Evolutionary conservation across 495 filamentous ascomycete genomes (phyloP), one percentile per base, ranked within the genome.

Genomic region (Penicillium macrosclerotiorum): DNA sequence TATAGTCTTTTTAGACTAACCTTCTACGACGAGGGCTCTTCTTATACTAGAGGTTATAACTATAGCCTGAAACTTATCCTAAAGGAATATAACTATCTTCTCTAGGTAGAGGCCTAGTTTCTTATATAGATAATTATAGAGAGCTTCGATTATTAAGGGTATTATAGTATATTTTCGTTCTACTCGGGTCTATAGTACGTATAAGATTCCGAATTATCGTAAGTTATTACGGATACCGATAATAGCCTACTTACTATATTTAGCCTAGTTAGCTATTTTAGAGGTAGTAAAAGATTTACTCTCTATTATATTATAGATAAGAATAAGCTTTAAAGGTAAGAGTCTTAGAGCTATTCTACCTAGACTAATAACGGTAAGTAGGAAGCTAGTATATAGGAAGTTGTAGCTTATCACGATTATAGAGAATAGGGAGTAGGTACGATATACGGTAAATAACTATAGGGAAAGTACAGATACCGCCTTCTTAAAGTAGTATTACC

Each of bases 31-130:
- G 31, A 26, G 38, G 25, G 22, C 38, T 42, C 25, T 19, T 35
- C 31, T 37, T 23, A 19, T 37, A n/a, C 34, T 37, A 3, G 34
- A 37, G 32, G 37, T 53, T 37, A 35, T 53, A 49, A 44, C 37
- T 30, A 55, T 52, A 43, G 48, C n/a, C 29, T 32, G 30, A 32
- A 32, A 32, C 30, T 32, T 16, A 32, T 32, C 30, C n/a, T 16
- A 32, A 2, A 32, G n/a, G 30, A 32, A 32, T 32, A 32, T 9
- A 8, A 14, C 30, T 16, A 32, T 32, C 30, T 32, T 16, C 1
- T 32, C 30, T n/a, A 32, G 30, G 30, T 32, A 32, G 0, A 32
- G 30, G 30, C 30, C 30, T 4, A 16, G 30, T 32, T 32, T 32
- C 30, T 32, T 16, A 14, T 0, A 32, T 32, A 16, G 30, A 7